Percentiles rank a stretch among this genome's conserved stretches.
phyloP scores from a whole-genome alignment of 2,329 filamentous ascomycete species.

The Pezicula radicicola region DNA sequence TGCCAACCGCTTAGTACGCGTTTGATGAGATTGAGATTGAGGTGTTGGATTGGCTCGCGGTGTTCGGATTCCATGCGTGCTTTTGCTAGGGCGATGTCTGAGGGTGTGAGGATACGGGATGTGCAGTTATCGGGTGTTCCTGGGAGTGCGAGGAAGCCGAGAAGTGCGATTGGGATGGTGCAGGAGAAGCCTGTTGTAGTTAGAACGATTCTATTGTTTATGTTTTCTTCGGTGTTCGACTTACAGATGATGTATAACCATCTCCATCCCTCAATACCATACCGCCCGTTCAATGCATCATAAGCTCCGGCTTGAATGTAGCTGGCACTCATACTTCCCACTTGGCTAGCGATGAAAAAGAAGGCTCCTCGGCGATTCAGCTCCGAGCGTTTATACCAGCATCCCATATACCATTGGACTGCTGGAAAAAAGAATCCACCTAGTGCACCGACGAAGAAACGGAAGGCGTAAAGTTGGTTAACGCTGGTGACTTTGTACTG shows the following conservation, averaged over 20 bases:
- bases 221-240: no score
- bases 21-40: slow-evolving; percentile 4
- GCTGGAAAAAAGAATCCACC: slow-evolving; percentile 31
- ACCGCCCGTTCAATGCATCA: slow-evolving; percentile 44
- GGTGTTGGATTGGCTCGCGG: neutral
- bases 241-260: slow-evolving; percentile 42
- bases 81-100: slow-evolving; percentile 6
- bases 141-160: slow-evolving; percentile 17
- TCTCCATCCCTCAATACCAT: slow-evolving; percentile 51
- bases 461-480: slow-evolving; percentile 27
- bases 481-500: slow-evolving; percentile 26
- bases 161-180: slow-evolving; percentile 19
- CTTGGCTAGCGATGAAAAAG: slow-evolving; percentile 5
- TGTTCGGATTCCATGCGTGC: slow-evolving; percentile 3
- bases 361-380: slow-evolving; percentile 1
- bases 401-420: slow-evolving; percentile 16
- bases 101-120: slow-evolving; percentile 4
- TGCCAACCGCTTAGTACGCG: slow-evolving; percentile 8
- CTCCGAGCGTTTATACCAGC: slow-evolving; percentile 6
- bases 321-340: slow-evolving; percentile 3
- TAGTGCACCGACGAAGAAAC: slow-evolving; percentile 33
- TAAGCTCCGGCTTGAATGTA: slow-evolving; percentile 43
- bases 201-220: neutral
- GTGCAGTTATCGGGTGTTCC: slow-evolving; percentile 8
- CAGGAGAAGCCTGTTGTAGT: slow-evolving; percentile 20